Conservation (phyloP, 148 eudicot species). For the Chenopodium formosanum region DNA sequence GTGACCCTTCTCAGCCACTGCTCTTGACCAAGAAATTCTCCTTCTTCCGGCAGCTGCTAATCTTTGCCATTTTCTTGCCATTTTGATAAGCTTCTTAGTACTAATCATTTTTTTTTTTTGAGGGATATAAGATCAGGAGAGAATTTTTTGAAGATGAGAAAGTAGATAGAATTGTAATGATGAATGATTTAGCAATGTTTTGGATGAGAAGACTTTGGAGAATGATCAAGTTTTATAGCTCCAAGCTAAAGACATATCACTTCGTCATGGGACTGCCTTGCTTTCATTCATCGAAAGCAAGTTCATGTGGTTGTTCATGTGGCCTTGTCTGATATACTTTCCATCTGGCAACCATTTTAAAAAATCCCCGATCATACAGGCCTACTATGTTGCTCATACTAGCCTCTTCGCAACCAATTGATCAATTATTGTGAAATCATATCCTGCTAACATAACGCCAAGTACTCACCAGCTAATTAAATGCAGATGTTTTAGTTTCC, state of each 20-base stretch:
- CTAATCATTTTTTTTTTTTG: slow-evolving; percentile 13
- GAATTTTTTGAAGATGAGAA: background rate
- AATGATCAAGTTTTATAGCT: background rate
- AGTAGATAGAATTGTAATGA: background rate
- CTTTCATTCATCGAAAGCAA: background rate
- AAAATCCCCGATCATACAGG: background rate
- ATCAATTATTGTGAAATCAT: background rate
- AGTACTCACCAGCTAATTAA: background rate
- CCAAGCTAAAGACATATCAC: slow-evolving; percentile 11
- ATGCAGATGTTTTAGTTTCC: background rate
- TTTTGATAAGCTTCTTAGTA: slow-evolving; percentile 26
- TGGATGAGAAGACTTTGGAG: background rate
- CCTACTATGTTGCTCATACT: background rate
- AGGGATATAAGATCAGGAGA: background rate
- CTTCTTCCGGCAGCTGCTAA: slow-evolving; percentile 15
- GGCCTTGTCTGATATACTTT: slow-evolving; percentile 1
- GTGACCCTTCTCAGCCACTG: slow-evolving; percentile 19
- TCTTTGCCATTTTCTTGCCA: slow-evolving; percentile 25
- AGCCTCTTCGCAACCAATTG: background rate
- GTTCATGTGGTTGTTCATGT: slow-evolving; percentile 2
- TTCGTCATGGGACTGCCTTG: background rate
- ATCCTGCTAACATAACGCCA: background rate
- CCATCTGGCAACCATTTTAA: background rate
- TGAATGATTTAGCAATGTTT: background rate
- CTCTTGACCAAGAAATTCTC: background rate